phyloP scores from a whole-genome alignment of 176 grass and related monocot genomes.

The Avena atlantica region DNA sequence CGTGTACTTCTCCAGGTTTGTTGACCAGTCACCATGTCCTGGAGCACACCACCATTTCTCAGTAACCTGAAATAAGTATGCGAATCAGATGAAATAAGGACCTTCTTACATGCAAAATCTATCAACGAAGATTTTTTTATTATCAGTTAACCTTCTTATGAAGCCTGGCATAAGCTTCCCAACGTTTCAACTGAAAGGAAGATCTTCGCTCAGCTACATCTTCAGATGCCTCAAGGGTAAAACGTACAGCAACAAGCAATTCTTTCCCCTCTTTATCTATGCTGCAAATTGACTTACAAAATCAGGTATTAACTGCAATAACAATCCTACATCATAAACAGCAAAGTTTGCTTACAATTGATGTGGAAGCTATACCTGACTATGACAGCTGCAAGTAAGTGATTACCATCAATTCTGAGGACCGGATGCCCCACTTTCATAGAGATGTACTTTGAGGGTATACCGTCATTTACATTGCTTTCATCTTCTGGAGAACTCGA shows the following conservation, averaged over 20 bases:
- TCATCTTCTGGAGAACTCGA: conserved; percentile 76
- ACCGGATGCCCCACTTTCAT: conserved; percentile 93
- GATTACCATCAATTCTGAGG: conserved; percentile 84
- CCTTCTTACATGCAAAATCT: conserved; percentile 26
- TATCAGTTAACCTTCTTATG: conserved; percentile 79
- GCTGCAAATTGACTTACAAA: conserved; percentile 57
- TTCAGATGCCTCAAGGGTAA: conserved; percentile 94
- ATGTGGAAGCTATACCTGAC: conserved; percentile 71
- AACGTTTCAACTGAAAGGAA: conserved; percentile 83
- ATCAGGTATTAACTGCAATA: conserved; percentile 39
- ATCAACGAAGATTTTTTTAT: conserved; percentile 15
- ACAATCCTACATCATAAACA: conserved; percentile 40
- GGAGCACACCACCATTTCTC: conserved; percentile 99
- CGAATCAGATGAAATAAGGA: conserved; percentile 37
- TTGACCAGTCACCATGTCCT: conserved; percentile 98
- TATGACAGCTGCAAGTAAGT: conserved; percentile 86
- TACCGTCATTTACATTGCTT: conserved; percentile 54
- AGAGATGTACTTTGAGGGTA: conserved; percentile 77
- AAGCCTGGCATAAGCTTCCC: conserved; percentile 95
- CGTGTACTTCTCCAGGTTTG: conserved; percentile 93
- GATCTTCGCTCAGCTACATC: conserved; percentile 81
- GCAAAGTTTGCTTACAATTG: conserved; percentile 8
- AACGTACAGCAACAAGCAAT: conserved; percentile 94
- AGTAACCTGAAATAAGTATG: conserved; percentile 72
- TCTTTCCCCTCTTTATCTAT: conserved; percentile 88